Evolutionary conservation across 2,329 filamentous ascomycete species (phyloP).

Genomic region (Aspergillus sp.): DNA sequence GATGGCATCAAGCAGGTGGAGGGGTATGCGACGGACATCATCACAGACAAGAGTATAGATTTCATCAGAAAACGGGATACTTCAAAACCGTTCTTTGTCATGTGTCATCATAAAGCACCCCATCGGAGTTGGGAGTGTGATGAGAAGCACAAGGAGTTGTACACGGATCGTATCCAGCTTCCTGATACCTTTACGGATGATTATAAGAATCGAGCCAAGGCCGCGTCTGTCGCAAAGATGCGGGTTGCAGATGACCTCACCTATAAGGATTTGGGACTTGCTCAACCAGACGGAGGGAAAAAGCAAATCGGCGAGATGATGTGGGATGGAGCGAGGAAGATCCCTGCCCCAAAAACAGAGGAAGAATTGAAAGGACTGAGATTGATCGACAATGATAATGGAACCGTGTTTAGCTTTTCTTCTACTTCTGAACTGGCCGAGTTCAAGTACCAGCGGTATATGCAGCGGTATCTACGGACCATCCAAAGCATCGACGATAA

Average conservation of each 20-base stretch:
- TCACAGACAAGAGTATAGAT: slow-evolving; percentile 46
- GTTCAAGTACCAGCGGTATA: slow-evolving; percentile 55
- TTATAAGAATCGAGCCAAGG: slow-evolving; percentile 50
- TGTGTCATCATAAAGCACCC: slow-evolving; percentile 55
- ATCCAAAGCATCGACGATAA: slow-evolving; percentile 52
- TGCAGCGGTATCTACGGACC: slow-evolving; percentile 51
- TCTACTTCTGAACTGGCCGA: slow-evolving; percentile 40
- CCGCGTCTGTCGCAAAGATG: slow-evolving; percentile 49
- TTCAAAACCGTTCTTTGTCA: slow-evolving; percentile 47
- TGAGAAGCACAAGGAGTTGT: slow-evolving; percentile 45
- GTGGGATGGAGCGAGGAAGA: no score
- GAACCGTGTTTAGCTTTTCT: slow-evolving; percentile 44
- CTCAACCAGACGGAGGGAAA: slow-evolving; percentile 46
- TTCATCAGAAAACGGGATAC: slow-evolving; percentile 34
- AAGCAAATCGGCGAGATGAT: no score
- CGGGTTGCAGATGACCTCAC: slow-evolving; percentile 47
- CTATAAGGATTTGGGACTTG: slow-evolving; percentile 48
- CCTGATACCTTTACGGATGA: slow-evolving; percentile 52
- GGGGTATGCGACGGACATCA: slow-evolving; percentile 51
- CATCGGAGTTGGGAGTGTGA: slow-evolving; percentile 51
- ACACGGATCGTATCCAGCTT: slow-evolving; percentile 42
- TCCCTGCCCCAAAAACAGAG: no score
- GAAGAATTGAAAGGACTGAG: no score
- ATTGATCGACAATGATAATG: slow-evolving; percentile 34
- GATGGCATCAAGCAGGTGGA: slow-evolving; percentile 24